Evolutionary conservation across 495 filamentous ascomycete genomes (phyloP).

Genomic region (Aspergillus sclerotiicarbonarius): DNA sequence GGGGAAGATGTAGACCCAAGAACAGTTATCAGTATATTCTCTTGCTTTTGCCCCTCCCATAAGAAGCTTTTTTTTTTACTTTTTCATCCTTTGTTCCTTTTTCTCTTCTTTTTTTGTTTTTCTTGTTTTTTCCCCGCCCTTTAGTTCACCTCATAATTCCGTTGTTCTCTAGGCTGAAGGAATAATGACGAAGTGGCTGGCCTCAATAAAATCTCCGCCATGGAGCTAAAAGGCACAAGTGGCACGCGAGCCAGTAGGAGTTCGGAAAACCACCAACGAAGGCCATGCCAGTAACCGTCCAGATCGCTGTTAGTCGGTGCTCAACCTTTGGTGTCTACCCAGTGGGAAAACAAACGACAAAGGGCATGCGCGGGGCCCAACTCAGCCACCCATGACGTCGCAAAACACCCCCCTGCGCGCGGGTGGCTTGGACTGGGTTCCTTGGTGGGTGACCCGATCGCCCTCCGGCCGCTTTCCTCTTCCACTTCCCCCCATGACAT

Average conservation of each 20-base stretch:
- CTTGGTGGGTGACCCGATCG: neutral
- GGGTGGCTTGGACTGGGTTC: neutral
- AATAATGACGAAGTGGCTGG: neutral
- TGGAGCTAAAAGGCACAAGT: neutral
- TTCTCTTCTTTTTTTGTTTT: too few relatives aligned
- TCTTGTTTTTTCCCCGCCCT: too few relatives aligned
- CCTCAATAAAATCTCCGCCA: neutral
- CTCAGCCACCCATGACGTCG: neutral
- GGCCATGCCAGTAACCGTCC: neutral
- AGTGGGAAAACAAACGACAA: neutral
- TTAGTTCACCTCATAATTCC: neutral
- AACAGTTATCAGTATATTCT: too few relatives aligned
- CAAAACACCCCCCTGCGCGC: neutral
- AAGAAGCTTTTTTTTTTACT: too few relatives aligned
- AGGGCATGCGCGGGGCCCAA: neutral
- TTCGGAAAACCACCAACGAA: neutral
- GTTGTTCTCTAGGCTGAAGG: neutral
- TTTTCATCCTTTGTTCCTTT: too few relatives aligned
- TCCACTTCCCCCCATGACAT: conserved; percentile 8
- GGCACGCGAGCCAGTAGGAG: neutral
- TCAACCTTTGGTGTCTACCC: neutral
- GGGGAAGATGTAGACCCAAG: too few relatives aligned
- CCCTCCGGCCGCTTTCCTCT: neutral
- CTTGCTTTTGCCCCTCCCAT: too few relatives aligned
- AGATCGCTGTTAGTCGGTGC: neutral